phyloP scores from a whole-genome alignment of 2,329 filamentous ascomycete genomes.

The Xylaria digitata region DNA sequence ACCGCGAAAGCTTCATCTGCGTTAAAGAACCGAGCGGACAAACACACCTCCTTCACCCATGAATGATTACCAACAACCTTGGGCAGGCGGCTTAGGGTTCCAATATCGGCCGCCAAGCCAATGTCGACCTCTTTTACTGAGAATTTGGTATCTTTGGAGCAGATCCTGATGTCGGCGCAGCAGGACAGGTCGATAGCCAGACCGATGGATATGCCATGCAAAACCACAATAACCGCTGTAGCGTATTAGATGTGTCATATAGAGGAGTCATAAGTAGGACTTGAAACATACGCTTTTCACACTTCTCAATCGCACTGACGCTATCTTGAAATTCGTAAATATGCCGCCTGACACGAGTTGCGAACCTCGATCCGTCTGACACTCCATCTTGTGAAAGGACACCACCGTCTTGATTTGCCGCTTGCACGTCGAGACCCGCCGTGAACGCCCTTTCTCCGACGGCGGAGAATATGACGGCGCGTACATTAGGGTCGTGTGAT shows the following conservation, averaged over 20 bases:
- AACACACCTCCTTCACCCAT: conserved; percentile 83
- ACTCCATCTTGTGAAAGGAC: conserved; percentile 53
- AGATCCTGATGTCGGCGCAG: conserved; percentile 77
- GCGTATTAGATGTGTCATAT: conserved; percentile 17
- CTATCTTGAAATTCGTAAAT: conserved; percentile 84
- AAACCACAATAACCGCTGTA: conserved; percentile 79
- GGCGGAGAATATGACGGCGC: conserved; percentile 82
- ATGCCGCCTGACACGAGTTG: conserved; percentile 71
- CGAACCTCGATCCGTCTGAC: conserved; percentile 72
- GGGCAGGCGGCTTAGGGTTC: conserved; percentile 77
- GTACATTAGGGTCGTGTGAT: conserved; percentile 76
- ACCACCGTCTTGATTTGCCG: conserved; percentile 65
- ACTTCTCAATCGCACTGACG: conserved; percentile 81
- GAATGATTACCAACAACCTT: conserved; percentile 76
- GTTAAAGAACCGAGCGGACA: conserved; percentile 76
- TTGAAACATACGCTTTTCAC: conserved; percentile 79
- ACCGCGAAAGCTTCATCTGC: conserved; percentile 75
- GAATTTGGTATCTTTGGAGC: conserved; percentile 68
- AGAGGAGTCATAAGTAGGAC: background rate
- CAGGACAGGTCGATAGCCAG: conserved; percentile 80
- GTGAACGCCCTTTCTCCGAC: conserved; percentile 88
- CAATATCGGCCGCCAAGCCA: conserved; percentile 82
- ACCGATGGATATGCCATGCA: conserved; percentile 83
- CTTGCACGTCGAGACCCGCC: conserved; percentile 84
- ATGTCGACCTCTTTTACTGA: conserved; percentile 87